Evolutionary conservation across 2,329 filamentous ascomycete species (phyloP), one percentile per base, ranked within the genome.

Genomic region (Microthyrium microscopicum): DNA sequence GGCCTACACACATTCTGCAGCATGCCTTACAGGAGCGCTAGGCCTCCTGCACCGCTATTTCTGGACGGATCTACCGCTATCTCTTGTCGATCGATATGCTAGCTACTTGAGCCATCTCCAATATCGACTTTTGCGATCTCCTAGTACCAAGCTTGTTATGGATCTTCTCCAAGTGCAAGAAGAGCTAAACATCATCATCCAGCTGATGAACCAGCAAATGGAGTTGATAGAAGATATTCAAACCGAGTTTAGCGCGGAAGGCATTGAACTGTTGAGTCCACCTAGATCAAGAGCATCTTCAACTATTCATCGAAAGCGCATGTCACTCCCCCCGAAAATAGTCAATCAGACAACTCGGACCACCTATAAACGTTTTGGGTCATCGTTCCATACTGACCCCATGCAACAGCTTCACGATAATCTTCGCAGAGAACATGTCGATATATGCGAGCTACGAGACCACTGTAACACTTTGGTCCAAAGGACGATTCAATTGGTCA

Each of bases 111-210:
- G 53, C 12, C 55, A 58, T 39, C 44, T 60, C 12, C 56, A 59
- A 41, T 59, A 58, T 36, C 48, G 57, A 5, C 45, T 60, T 2
- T 54, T 57, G 35, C 46, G 56, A 18, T 46, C 50, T 16, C 55
- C 57, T 3, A 58, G 51, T 24, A 58, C 56, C 5, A 58, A 56
- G 31, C 44, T 60, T 3, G 55, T 59, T 6, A 58, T 58, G 54
- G 55, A 60, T 37, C 48, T 60, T 3, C 48, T 60, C 2, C 53
- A 58, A 24, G 55, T 55, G 8, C 56, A 59, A 37, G 56, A 60
- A 43, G 55, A 60, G 36, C 44, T 60, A 3, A 58, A 57, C 36
- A 58, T 60, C 20, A 53, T 60, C 18, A 55, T 58, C n/a, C 51
- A 57, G 12, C 54, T 59, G 25, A 58, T 51, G 38, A 48, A 58